Base-by-base conservation (phyloP, 1,284 basidiomycete genomes). In the Moniliophthora roreri region DNA sequence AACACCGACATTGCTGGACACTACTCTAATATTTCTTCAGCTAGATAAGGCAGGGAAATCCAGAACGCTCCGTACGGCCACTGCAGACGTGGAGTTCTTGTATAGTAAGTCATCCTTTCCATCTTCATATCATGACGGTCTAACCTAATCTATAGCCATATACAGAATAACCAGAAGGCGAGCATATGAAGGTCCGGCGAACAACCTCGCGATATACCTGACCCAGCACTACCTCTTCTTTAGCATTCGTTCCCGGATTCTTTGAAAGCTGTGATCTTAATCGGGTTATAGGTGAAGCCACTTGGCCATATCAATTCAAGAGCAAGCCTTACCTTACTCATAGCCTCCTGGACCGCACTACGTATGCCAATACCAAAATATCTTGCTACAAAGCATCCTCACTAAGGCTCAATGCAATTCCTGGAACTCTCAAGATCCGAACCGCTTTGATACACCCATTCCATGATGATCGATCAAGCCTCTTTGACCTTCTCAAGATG, bases 381-480 rank as follows among this genome's bases (percentile, higher is more conserved):
- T 55, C 52, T 55, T 6, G 63, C 68, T 1, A 52, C 70, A 20
- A 71, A 70, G 56, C 69, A 68, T 57, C 68, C 55, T 36, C 48
- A 67, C 20, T 58, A 75, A 2, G 75, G 74, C 1, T 54, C 76
- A 11, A 67, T 69, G 63, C 66, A 69, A 5, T 63, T 67, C 1
- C 50, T 73, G 2, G 21, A 35, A 24, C 6, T 15, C 20, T 20
- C 41, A 26, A 41, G 13, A 36, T 16, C 16, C 10, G 28, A 16
- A 45, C 10, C 49, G 40, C 20, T 16, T 16, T 32, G 5, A 39
- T 38, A 18, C 21, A 32, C 36, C 26, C 42, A 21, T 48, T 37
- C 28, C 37, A 36, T 38, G 16, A 15, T 36, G 13, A 2, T 16
- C 42, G 67, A 69, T 70, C n/a, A 72, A 69, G 1, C 58, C 58